A percentile compares a stretch with the other conserved stretches of the same genome.
Conservation (phyloP, 495 filamentous ascomycete genomes). For the Tuber aestivum region DNA sequence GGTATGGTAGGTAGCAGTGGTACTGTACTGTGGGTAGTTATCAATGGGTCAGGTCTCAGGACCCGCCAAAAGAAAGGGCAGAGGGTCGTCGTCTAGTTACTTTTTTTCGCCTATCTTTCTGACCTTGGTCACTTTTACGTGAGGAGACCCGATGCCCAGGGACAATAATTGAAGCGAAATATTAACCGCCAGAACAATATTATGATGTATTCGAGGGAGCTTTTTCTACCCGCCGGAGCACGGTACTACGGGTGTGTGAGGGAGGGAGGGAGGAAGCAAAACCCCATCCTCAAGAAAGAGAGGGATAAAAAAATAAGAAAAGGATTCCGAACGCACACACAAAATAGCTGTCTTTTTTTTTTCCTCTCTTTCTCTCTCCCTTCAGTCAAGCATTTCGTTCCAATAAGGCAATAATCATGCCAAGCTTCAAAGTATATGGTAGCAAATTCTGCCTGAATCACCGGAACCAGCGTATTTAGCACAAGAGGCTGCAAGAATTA, state of each 20-base stretch:
- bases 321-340: neutral
- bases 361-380: too few relatives aligned
- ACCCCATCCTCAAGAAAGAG: neutral
- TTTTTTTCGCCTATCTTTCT: neutral
- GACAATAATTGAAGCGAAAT: neutral
- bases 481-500: neutral
- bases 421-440: neutral
- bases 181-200: neutral
- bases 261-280: neutral
- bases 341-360: neutral
- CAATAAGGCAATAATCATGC: neutral
- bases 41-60: slow-evolving; percentile 2
- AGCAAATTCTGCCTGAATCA: neutral
- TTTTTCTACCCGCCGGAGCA: neutral
- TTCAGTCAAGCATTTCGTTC: neutral
- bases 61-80: neutral
- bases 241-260: neutral
- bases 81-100: neutral
- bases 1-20: slow-evolving; percentile 13
- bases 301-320: neutral
- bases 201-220: neutral
- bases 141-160: neutral
- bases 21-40: neutral
- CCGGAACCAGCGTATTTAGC: neutral
- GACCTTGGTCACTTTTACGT: neutral